These are phyloP conservation scores for Candida freyschussii DNA, from an alignment of 1,139 yeast species.

Conservation along the genomic window DNA sequence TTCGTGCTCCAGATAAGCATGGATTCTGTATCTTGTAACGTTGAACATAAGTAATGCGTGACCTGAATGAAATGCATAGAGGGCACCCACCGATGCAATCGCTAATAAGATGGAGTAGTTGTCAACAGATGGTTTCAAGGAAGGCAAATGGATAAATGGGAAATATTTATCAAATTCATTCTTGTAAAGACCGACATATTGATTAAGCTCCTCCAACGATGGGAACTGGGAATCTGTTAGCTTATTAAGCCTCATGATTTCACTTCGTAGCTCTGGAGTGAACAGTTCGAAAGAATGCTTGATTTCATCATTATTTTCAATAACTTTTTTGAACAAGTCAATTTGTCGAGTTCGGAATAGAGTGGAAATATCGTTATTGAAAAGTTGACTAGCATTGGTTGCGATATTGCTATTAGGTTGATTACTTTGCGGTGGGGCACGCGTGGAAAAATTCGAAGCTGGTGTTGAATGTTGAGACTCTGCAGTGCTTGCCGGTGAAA, in stretches of 20 bases:
- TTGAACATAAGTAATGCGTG: constrained; percentile 76
- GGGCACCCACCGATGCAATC: constrained; percentile 86
- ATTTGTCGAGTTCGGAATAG: constrained; percentile 57
- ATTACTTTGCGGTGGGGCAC: neutral
- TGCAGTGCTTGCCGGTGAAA: constrained; percentile 18
- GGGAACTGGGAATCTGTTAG: constrained; percentile 61
- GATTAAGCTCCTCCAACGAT: constrained; percentile 65
- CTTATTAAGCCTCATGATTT: constrained; percentile 48
- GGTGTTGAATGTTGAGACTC: constrained; percentile 7
- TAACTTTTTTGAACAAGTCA: constrained; percentile 47
- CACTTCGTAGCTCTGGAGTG: constrained; percentile 47
- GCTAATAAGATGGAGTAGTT: constrained; percentile 75
- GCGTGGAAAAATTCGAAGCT: neutral
- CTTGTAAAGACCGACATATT: constrained; percentile 65
- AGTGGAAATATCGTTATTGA: constrained; percentile 39
- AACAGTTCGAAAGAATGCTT: constrained; percentile 28
- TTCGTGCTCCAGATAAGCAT: constrained; percentile 64
- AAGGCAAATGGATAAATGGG: constrained; percentile 77
- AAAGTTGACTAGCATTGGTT: constrained; percentile 2
- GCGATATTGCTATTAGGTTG: constrained; percentile 2
- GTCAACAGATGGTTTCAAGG: constrained; percentile 52
- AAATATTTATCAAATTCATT: constrained; percentile 73
- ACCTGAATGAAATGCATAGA: constrained; percentile 75
- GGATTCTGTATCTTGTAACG: constrained; percentile 72
- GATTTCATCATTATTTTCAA: constrained; percentile 17